These are phyloP conservation scores for Aaosphaeria pasadenensis DNA, from an alignment of 2,329 filamentous ascomycete species.

Conservation along the genomic window DNA sequence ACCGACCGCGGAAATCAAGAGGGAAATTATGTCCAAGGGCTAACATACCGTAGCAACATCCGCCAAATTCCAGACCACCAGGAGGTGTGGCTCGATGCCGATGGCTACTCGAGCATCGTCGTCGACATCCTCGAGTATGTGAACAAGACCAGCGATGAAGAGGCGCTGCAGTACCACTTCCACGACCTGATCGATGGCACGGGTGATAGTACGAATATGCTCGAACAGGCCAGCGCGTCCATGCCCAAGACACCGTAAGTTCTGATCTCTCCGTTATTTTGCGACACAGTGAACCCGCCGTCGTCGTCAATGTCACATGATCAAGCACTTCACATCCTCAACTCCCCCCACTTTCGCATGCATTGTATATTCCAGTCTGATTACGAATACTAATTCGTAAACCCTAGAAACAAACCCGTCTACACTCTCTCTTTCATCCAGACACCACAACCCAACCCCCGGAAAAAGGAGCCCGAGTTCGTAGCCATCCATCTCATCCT, in stretches of 20 bases:
- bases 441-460: slow-evolving; percentile 36
- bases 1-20: slow-evolving; percentile 1
- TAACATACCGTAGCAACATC: slow-evolving; percentile 53
- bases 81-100: slow-evolving; percentile 83
- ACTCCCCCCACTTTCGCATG: no score
- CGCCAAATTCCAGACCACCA: slow-evolving; percentile 82
- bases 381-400: slow-evolving; percentile 9
- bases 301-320: no score
- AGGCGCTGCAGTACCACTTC: slow-evolving; percentile 56
- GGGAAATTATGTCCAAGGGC: no score
- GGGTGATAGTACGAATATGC: slow-evolving; percentile 35
- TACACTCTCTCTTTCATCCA: slow-evolving; percentile 66
- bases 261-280: not conserved
- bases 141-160: slow-evolving; percentile 64
- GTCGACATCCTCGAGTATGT: slow-evolving; percentile 88
- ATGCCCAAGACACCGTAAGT: slow-evolving; percentile 40
- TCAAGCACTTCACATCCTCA: no score
- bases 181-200: slow-evolving; percentile 43
- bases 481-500: slow-evolving; percentile 76
- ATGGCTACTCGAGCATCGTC: slow-evolving; percentile 83
- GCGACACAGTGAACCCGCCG: no score
- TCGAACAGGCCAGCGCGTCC: slow-evolving; percentile 19
- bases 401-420: slow-evolving; percentile 50
- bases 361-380: no score
- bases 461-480: slow-evolving; percentile 47